phyloP scores from a whole-genome alignment of 345 rosid genomes.

The Crucihimalaya himalaica region DNA sequence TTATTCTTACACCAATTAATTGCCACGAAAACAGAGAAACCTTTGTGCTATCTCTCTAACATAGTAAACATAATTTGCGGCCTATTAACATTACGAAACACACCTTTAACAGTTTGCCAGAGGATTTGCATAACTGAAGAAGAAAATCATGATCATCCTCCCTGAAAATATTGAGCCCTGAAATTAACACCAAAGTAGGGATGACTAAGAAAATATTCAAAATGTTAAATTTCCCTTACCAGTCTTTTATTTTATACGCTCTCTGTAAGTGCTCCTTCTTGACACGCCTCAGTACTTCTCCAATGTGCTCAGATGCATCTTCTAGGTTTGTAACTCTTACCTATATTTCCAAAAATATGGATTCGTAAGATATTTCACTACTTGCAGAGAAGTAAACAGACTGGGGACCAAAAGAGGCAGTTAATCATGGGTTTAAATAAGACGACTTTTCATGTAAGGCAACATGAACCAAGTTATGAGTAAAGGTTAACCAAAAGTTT shows the following conservation, averaged over 20 bases:
- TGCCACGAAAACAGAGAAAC: not conserved
- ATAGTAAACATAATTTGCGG: not conserved
- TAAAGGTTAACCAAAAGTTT: not conserved
- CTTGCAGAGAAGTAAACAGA: not conserved
- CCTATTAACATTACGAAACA: slow-evolving; percentile 14
- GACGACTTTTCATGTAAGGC: not conserved
- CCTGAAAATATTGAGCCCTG: slow-evolving; percentile 46
- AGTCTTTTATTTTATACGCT: slow-evolving; percentile 83
- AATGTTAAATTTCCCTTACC: slow-evolving; percentile 44
- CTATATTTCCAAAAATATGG: slow-evolving; percentile 36
- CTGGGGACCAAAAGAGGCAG: not conserved
- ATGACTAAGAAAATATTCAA: not conserved
- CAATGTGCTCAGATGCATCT: slow-evolving; percentile 90
- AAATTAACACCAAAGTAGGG: not conserved
- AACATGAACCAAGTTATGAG: not conserved
- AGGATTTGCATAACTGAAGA: slow-evolving; percentile 73
- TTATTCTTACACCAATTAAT: not conserved
- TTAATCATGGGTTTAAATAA: not conserved
- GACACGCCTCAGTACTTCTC: slow-evolving; percentile 87
- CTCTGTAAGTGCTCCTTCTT: slow-evolving; percentile 84
- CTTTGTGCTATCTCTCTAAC: not conserved
- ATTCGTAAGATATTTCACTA: not conserved
- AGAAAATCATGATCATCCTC: slow-evolving; percentile 81
- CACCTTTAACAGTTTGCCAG: slow-evolving; percentile 88
- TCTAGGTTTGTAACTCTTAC: slow-evolving; percentile 73